Base-by-base conservation (phyloP, 176 grass and related monocot species). In the Aegilops sharonensis region DNA sequence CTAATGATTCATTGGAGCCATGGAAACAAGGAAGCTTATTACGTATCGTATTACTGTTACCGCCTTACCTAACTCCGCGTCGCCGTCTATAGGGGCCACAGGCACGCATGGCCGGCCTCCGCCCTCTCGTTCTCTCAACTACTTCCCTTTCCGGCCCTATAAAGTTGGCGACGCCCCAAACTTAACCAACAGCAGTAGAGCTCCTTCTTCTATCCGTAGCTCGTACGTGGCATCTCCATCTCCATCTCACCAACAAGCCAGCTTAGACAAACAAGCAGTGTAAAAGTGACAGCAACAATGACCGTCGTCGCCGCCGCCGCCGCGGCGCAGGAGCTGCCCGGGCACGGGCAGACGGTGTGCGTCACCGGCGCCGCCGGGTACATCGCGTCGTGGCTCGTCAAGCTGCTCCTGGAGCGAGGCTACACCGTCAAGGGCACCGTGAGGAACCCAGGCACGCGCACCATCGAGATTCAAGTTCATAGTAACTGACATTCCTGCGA, bases 371-470 rank as follows among this genome's bases (percentile, higher is more conserved):
- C 94, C 18, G 94, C 88, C 68, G 97, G 97, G 65, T 99, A 89
- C 92, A 91, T 96, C 86, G 97, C 94, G 48, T 96, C 94, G 18
- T 99, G 97, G 94, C 76, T 99, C 1, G 92, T 99, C n/a, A 99
- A 96, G 89, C 92, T 93, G 47, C 92, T 99, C 75, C 87, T 99
- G 62, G 89, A 99, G 90, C 91, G 91, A 21, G 97, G 94, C 7
- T 99, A 99, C 85, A 93, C 94, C 64, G 97, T 99, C 11, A 99
- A 94, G 85, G 97, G 97, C 86, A 99, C 94, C 18, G 97, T 96
- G 25, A 91, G 90, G 35, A 99, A 99, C 76, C 94, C 97, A 94
- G 97, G 97, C 87, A 92, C 66, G n/a, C 72, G 54, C 17, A 52
- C 39, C 1, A 27, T 52, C 48, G 14, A 52, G 48, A 52, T 52